Evolutionary conservation across 2,329 filamentous ascomycete genomes (phyloP).

Genomic region (Xylariaceae sp.): DNA sequence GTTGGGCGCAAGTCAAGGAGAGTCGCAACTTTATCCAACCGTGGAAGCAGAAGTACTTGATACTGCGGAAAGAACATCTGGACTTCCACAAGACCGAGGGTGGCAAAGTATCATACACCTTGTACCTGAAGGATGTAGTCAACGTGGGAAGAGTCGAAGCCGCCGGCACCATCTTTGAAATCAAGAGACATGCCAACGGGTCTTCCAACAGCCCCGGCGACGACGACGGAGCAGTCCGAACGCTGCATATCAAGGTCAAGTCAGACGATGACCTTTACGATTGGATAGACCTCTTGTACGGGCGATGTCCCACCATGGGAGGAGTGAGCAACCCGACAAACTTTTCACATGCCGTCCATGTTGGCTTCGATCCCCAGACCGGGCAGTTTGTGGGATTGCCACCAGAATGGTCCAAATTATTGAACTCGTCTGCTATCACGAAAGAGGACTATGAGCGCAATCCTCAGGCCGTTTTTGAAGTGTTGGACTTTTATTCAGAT

Average conservation of each 20-base stretch:
- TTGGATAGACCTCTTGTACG: constrained; percentile 98
- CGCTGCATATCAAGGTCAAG: constrained; percentile 89
- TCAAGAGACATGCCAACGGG: constrained; percentile 72
- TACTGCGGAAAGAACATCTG: constrained; percentile 86
- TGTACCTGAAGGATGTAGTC: constrained; percentile 82
- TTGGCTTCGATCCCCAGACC: constrained; percentile 93
- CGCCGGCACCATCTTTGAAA: constrained; percentile 89
- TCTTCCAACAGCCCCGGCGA: constrained; percentile 70
- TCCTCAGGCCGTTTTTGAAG: constrained; percentile 79
- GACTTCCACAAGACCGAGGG: constrained; percentile 93
- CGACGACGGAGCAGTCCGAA: constrained; percentile 76
- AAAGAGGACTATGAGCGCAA: constrained; percentile 99
- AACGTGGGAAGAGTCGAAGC: constrained; percentile 89
- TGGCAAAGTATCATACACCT: constrained; percentile 81
- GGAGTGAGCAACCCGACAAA: constrained; percentile 98
- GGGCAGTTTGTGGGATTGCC: constrained; percentile 94
- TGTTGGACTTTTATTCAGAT: constrained; percentile 81
- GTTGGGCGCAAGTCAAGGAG: constrained; percentile 85
- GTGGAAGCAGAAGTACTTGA: constrained; percentile 90
- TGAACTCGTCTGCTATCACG: constrained; percentile 94
- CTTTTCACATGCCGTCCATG: constrained; percentile 94
- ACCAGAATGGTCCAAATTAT: constrained; percentile 92
- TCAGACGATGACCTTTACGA: constrained; percentile 96
- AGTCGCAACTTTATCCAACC: constrained; percentile 79
- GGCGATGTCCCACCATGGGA: constrained; percentile 93